phyloP scores from a whole-genome alignment of 371 early-diverging fungal genomes.

The Enterospora canceri region DNA sequence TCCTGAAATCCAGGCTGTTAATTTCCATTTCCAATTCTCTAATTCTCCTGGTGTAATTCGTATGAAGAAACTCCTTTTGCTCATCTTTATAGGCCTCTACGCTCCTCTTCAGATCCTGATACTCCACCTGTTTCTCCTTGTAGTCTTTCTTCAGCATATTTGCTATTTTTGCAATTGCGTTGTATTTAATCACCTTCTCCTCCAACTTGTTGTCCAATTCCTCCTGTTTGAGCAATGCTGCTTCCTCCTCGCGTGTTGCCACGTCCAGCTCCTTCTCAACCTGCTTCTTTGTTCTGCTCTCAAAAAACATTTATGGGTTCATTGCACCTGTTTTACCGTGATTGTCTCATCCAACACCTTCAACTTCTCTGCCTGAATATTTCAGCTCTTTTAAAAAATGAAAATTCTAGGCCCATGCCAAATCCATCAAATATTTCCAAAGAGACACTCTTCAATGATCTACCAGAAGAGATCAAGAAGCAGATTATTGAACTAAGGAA shows the following conservation, averaged over 20 bases:
- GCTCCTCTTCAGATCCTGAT: neutral
- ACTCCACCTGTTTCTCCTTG: neutral
- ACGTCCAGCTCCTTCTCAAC: slow-evolving; percentile 6
- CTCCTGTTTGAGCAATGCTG: neutral
- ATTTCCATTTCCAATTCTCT: neutral
- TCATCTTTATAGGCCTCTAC: slow-evolving; percentile 5
- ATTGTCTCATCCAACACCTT: neutral
- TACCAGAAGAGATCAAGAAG: neutral
- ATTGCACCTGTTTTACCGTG: neutral
- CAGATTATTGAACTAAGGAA: neutral
- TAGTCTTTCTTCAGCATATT: neutral
- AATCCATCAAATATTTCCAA: neutral
- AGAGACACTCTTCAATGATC: neutral
- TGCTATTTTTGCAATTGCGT: neutral
- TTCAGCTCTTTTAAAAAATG: too few relatives aligned
- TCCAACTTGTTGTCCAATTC: neutral
- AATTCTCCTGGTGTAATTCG: neutral
- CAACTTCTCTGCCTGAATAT: neutral
- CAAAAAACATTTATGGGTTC: neutral
- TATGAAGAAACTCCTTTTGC: neutral
- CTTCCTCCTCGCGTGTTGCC: neutral
- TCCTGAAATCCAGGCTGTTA: slow-evolving; percentile 8
- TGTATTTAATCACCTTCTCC: neutral
- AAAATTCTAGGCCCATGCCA: neutral
- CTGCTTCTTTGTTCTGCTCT: slow-evolving; percentile 1